A percentile compares a stretch with the other conserved stretches of the same genome.
phyloP scores from a whole-genome alignment of 768 basidiomycete genomes.

The Trametes gibbosa region DNA sequence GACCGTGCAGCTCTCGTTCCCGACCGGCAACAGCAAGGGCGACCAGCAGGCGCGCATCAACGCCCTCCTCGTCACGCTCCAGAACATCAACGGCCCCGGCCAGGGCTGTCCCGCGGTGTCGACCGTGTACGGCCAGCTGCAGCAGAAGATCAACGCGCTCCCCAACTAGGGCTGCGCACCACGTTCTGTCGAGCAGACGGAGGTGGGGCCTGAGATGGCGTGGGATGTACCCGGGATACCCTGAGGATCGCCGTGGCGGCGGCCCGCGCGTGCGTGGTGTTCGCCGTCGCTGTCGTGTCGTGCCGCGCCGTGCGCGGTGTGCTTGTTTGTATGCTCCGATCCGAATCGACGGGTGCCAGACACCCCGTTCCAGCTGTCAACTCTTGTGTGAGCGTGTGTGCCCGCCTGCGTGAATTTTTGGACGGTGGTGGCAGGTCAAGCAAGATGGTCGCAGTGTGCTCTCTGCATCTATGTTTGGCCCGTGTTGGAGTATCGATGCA shows the following conservation, averaged over 20 bases:
- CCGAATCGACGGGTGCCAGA: slow-evolving; percentile 19
- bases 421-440: no score
- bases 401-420: no score
- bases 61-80: slow-evolving; percentile 62
- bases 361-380: slow-evolving; percentile 19
- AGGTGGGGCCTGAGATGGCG: neutral
- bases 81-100: slow-evolving; percentile 69
- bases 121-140: slow-evolving; percentile 47
- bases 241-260: neutral
- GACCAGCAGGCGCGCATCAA: slow-evolving; percentile 46
- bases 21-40: slow-evolving; percentile 37
- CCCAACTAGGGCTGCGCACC: slow-evolving; percentile 10
- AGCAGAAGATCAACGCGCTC: slow-evolving; percentile 25
- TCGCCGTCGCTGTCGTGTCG: neutral
- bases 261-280: neutral
- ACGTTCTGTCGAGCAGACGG: neutral
- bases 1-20: slow-evolving; percentile 41
- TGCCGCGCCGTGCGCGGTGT: slow-evolving; percentile 1
- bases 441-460: no score
- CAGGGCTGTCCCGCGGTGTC: slow-evolving; percentile 62
- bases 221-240: slow-evolving; percentile 1
- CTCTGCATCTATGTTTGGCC: no score
- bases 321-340: slow-evolving; percentile 13
- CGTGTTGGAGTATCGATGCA: no score
- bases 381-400: neutral